Evolutionary conservation across 352 stramenopile genomes (phyloP).

Genomic region (Phytophthora sojae): DNA sequence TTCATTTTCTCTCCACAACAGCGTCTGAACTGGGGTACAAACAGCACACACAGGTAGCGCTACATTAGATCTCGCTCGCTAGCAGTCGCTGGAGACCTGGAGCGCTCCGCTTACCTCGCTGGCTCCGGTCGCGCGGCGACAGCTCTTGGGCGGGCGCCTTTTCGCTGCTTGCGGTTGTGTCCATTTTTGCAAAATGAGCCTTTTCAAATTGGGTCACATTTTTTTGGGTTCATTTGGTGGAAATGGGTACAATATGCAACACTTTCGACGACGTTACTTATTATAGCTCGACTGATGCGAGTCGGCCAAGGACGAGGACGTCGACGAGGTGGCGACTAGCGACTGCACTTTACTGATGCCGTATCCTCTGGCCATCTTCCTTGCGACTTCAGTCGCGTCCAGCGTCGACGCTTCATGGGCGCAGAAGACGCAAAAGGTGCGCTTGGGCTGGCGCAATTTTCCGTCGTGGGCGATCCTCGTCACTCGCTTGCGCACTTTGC

Average conservation of each 20-base stretch:
- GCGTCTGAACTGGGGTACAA: not conserved
- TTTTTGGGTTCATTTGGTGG: not conserved
- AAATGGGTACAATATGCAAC: not conserved
- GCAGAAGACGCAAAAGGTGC: not conserved
- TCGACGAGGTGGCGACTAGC: not conserved
- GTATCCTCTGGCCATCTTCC: conserved; percentile 7
- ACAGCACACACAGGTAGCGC: not conserved
- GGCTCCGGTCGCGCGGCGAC: not conserved
- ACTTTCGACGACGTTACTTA: not conserved
- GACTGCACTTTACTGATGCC: not conserved
- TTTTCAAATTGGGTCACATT: not conserved
- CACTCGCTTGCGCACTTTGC: conserved; percentile 11
- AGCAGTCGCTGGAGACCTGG: not conserved
- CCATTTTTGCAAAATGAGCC: not conserved
- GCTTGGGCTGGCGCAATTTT: not conserved
- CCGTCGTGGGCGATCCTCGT: conserved; percentile 1
- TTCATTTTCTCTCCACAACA: not conserved
- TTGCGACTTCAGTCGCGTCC: conserved; percentile 7
- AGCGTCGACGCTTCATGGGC: not conserved
- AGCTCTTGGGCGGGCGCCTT: not conserved
- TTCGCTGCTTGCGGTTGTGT: not conserved
- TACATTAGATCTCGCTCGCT: not conserved
- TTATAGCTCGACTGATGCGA: not conserved
- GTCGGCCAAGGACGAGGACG: not conserved
- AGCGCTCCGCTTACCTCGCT: not conserved